Percentiles rank a stretch among this genome's conserved stretches.
Conservation (phyloP, 2,329 filamentous ascomycete species). For the Colletotrichum sp. region DNA sequence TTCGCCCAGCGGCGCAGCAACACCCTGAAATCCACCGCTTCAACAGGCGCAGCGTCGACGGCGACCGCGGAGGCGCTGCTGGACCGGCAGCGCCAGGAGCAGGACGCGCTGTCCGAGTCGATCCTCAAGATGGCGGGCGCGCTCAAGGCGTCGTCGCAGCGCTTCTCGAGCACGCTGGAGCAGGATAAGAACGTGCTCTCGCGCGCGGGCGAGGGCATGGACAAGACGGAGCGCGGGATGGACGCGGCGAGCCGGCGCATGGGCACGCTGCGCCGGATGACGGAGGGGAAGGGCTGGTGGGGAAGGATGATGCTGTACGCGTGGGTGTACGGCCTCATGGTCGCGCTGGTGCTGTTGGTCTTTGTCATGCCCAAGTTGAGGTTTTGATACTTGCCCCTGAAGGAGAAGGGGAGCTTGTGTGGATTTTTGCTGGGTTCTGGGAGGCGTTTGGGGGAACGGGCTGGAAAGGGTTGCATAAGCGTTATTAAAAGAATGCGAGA, state of each 20-base stretch:
- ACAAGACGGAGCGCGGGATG: slow-evolving; percentile 78
- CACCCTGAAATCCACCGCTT: slow-evolving; percentile 26
- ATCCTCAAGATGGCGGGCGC: slow-evolving; percentile 81
- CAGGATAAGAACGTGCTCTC: slow-evolving; percentile 73
- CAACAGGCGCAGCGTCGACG: slow-evolving; percentile 42
- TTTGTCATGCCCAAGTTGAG: slow-evolving; percentile 88
- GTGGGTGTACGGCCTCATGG: slow-evolving; percentile 82
- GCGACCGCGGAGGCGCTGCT: slow-evolving; percentile 74
- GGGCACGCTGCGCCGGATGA: slow-evolving; percentile 78
- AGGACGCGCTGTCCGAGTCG: slow-evolving; percentile 81
- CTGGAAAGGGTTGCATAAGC: neutral
- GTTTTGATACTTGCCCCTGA: slow-evolving; percentile 57
- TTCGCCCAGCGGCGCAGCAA: slow-evolving; percentile 42
- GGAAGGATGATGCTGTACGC: slow-evolving; percentile 83
- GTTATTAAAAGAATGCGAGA: neutral
- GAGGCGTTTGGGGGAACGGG: neutral
- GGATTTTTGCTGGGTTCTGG: neutral
- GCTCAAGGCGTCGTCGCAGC: slow-evolving; percentile 76
- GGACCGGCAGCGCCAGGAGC: slow-evolving; percentile 78
- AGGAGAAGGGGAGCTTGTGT: neutral
- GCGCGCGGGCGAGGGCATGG: slow-evolving; percentile 75
- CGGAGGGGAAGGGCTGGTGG: slow-evolving; percentile 88
- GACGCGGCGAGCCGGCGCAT: slow-evolving; percentile 78
- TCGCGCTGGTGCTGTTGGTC: slow-evolving; percentile 79
- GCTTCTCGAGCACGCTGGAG: slow-evolving; percentile 75